Evolutionary conservation across 495 filamentous ascomycete genomes (phyloP), one percentile per base, ranked within the genome.

Genomic region (Neurospora sp.): DNA sequence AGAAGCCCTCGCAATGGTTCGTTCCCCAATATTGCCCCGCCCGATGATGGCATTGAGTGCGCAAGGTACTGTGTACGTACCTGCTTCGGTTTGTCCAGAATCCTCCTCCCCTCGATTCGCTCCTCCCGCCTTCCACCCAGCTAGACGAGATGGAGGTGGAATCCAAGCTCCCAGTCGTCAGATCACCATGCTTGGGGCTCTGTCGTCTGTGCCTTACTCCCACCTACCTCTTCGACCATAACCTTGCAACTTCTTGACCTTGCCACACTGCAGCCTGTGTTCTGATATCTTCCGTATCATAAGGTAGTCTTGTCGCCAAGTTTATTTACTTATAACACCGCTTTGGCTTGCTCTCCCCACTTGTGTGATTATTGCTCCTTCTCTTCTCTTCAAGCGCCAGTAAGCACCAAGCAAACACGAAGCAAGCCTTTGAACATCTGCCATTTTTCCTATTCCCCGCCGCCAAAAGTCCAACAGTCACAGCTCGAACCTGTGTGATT

Each of bases 401-500:
- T 5, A 35, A 37, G 53, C 22, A 59, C 47, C 47, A 53, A 20
- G n/a, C n/a, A 20, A 53, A 5, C 53, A 45, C 22, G 22, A 37
- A 65, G 31, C 27, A 35, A 4, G 6, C 6, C 14, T 35, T 65
- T 65, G 27, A 65, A 65, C 27, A 8, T 65, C 0, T 31, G 53
- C 53, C 31, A 35, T 35, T 35, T 9, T 65, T 35, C 14, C 14
- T 18, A 18, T 65, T 14, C 6, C 7, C 22, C 53, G 53, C 27
- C 27, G 14, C 8, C 27, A 8, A 65, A 65, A 5, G 27, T 35
- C 53, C 12, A 16, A 65, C 27, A 14, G 53, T 18, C 53, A 8
- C 53, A 65, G 27, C 53, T 18, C 53, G 6, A 18, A 65, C 14
- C 80, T 77, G 79, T 77, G 80, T 65, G 53, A 35, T 35, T 35